Percentiles rank a stretch among this genome's conserved stretches.
phyloP scores from a whole-genome alignment of 345 rosid genomes.

The Raphanus raphanistrum region DNA sequence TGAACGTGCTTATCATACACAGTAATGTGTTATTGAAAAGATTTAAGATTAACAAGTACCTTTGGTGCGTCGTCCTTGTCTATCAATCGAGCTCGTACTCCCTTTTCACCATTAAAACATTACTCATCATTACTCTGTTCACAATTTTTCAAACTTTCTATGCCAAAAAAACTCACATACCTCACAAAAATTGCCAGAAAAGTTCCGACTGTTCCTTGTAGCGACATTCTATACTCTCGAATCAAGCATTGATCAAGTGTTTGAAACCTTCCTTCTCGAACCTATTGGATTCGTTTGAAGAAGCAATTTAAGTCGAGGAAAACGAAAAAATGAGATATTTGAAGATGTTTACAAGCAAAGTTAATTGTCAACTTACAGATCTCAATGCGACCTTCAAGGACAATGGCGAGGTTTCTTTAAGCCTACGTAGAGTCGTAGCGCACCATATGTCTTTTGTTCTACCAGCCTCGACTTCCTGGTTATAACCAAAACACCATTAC shows the following conservation, averaged over 20 bases:
- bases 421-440: slow-evolving; percentile 57
- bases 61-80: slow-evolving; percentile 75
- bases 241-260: slow-evolving; percentile 77
- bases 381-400: slow-evolving; percentile 88
- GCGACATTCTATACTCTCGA: slow-evolving; percentile 82
- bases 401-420: slow-evolving; percentile 77
- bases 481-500: slow-evolving; percentile 5
- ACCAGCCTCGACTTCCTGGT: slow-evolving; percentile 62
- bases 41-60: slow-evolving; percentile 41
- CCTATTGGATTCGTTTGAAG: slow-evolving; percentile 44
- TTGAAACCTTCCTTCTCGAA: slow-evolving; percentile 78
- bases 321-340: background rate
- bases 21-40: background rate
- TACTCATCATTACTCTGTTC: background rate
- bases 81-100: slow-evolving; percentile 82
- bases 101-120: slow-evolving; percentile 46
- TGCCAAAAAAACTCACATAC: slow-evolving; percentile 39
- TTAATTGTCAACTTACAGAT: slow-evolving; percentile 63
- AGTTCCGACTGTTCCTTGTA: slow-evolving; percentile 60
- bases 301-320: background rate
- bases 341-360: slow-evolving; percentile 6
- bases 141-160: background rate
- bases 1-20: background rate
- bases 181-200: slow-evolving; percentile 72
- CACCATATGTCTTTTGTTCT: slow-evolving; percentile 70